Conservation (phyloP, 305 asterid genomes). For the Fraxinus ornus region DNA sequence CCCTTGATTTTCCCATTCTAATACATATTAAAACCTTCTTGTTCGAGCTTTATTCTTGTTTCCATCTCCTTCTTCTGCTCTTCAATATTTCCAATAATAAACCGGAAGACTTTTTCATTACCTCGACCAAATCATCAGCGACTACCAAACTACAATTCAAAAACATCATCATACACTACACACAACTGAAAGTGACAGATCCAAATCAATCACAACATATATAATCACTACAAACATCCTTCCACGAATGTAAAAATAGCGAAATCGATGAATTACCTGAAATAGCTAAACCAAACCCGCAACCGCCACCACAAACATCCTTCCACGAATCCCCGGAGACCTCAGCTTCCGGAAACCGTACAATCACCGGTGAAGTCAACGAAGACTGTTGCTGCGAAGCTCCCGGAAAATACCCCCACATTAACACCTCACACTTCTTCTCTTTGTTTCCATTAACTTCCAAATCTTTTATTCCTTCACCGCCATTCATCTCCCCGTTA, state of each 20-base stretch:
- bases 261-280: constrained; percentile 37
- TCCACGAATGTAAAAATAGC: constrained; percentile 3
- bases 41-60: too few species aligned
- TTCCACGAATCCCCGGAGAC: constrained; percentile 52
- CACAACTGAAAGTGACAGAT: not conserved
- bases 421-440: constrained; percentile 45
- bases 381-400: constrained; percentile 40
- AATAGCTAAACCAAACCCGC: constrained; percentile 72
- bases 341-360: constrained; percentile 39
- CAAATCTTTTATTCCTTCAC: constrained; percentile 22
- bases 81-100: too few species aligned
- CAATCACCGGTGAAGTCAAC: constrained; percentile 44
- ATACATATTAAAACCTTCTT: too few species aligned
- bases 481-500: constrained; percentile 28
- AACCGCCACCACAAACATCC: constrained; percentile 70
- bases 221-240: not conserved
- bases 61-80: too few species aligned
- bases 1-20: too few species aligned
- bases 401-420: constrained; percentile 76
- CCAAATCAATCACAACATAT: not conserved
- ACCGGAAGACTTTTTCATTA: too few species aligned
- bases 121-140: too few species aligned
- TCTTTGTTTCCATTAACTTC: constrained; percentile 20
- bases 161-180: not conserved
- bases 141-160: not conserved